Percentiles rank a stretch among this genome's conserved stretches.
phyloP scores from a whole-genome alignment of 2,329 filamentous ascomycete species.

The Cladophialophora immunda region DNA sequence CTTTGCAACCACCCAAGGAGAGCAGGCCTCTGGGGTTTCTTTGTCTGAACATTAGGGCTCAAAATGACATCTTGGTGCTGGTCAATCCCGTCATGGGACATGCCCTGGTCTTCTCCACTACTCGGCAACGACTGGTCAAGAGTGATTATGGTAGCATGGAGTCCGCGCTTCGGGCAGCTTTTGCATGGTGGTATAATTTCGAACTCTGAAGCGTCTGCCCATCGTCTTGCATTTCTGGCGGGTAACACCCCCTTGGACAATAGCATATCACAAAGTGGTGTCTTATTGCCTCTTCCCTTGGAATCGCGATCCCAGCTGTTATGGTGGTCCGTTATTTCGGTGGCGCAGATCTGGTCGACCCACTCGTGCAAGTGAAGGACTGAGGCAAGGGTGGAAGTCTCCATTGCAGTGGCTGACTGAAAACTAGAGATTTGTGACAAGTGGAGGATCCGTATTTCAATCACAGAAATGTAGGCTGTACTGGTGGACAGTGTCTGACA shows the following conservation, averaged over 20 bases:
- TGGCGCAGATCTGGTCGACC: not conserved
- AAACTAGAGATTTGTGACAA: not conserved
- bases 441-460: not conserved
- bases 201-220: not conserved
- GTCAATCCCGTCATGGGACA: not conserved
- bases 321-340: not conserved
- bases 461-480: not conserved
- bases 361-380: not conserved
- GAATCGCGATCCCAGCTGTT: not conserved
- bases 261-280: constrained; percentile 20
- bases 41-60: not conserved
- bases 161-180: not conserved
- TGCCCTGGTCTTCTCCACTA: not conserved
- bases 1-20: not conserved
- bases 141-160: not conserved
- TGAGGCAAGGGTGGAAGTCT: constrained; percentile 3
- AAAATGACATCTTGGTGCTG: not conserved
- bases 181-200: not conserved
- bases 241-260: constrained; percentile 14
- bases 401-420: not conserved
- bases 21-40: not conserved
- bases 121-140: not conserved
- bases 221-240: constrained; percentile 3
- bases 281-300: not conserved
- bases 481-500: not conserved